Conservation (phyloP, 2,329 filamentous ascomycete species). For the Trichophyton rubrum region DNA sequence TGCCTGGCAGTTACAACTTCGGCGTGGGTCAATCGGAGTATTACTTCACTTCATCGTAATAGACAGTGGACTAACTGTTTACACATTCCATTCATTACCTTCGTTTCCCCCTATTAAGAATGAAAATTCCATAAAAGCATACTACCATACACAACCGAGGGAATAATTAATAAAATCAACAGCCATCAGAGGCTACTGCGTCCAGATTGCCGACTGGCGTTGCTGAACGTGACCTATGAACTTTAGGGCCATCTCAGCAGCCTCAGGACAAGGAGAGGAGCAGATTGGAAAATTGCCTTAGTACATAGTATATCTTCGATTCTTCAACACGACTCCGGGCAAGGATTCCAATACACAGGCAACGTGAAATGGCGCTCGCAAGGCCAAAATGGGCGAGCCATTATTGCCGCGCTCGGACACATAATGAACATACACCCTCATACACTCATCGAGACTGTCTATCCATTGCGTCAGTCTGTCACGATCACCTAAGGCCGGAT, state of each 20-base stretch:
- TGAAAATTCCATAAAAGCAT: background rate
- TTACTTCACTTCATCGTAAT: background rate
- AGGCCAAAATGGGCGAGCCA: background rate
- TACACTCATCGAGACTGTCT: background rate
- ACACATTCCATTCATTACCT: background rate
- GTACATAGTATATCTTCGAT: background rate
- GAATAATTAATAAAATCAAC: background rate
- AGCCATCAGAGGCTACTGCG: background rate
- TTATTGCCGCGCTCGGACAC: background rate
- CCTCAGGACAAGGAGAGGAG: background rate
- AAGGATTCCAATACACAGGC: background rate
- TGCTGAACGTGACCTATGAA: background rate
- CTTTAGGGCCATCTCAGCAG: background rate
- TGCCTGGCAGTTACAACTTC: background rate
- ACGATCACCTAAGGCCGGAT: background rate
- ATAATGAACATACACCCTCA: background rate
- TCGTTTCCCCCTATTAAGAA: background rate
- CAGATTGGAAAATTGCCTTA: background rate
- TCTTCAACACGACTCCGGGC: background rate
- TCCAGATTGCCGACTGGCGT: background rate
- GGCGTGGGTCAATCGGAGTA: background rate
- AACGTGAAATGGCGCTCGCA: background rate
- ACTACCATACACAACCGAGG: background rate
- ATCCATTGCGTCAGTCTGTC: background rate
- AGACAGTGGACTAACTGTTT: background rate